Percentiles rank a stretch among this genome's conserved stretches.
phyloP scores from a whole-genome alignment of 2,329 filamentous ascomycete genomes.

The Talaromyces amestolkiae region DNA sequence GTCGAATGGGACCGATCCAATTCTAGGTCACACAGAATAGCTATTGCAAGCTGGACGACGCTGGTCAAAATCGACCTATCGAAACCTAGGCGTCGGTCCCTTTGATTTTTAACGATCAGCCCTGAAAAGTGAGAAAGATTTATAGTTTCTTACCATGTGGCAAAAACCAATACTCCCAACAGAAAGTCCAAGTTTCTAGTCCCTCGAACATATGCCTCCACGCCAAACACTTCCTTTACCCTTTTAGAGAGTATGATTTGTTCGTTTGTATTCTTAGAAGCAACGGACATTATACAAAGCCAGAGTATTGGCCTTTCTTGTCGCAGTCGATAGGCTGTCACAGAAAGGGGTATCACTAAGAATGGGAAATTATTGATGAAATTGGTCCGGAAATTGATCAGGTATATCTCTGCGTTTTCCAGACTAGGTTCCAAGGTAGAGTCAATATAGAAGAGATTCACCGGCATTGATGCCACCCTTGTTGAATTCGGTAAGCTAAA shows the following conservation, averaged over 20 bases:
- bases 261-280: constrained; percentile 2
- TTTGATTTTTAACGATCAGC: background rate
- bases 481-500: background rate
- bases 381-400: constrained; percentile 5
- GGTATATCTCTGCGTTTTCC: constrained; percentile 4
- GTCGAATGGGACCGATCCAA: background rate
- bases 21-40: constrained; percentile 1
- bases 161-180: constrained; percentile 1
- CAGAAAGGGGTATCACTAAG: background rate
- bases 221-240: background rate
- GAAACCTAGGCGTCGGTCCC: constrained; percentile 6
- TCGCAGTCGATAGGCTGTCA: background rate
- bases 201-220: background rate
- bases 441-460: background rate
- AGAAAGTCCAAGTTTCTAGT: constrained; percentile 8
- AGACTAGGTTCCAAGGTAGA: background rate
- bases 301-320: constrained; percentile 12
- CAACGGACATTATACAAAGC: constrained; percentile 12
- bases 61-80: constrained; percentile 2
- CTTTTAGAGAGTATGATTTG: constrained; percentile 7
- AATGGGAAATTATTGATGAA: constrained; percentile 9
- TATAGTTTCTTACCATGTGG: background rate
- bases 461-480: background rate
- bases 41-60: constrained; percentile 10
- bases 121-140: no score